These are phyloP conservation scores for Taphrina populina DNA, from an alignment of 1,139 yeast genomes.

Conservation along the genomic window DNA sequence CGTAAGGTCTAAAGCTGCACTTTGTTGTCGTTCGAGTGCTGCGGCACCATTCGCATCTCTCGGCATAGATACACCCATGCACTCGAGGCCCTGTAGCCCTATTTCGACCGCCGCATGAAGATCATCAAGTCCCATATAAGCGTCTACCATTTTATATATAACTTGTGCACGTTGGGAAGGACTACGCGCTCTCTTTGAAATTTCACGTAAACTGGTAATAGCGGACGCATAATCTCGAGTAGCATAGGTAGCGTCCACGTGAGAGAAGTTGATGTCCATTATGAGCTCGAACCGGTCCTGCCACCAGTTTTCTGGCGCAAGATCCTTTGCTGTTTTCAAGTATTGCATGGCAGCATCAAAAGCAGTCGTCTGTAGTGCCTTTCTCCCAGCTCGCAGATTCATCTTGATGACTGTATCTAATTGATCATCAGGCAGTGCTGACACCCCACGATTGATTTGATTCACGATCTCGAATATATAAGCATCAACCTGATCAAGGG, in stretches of 20 bases:
- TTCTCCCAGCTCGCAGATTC: constrained; percentile 26
- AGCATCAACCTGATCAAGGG: background rate
- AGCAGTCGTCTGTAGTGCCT: constrained; percentile 28
- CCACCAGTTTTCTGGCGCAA: constrained; percentile 25
- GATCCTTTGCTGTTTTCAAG: constrained; percentile 7
- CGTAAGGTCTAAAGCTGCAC: constrained; percentile 13
- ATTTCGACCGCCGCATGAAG: constrained; percentile 20
- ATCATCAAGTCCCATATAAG: constrained; percentile 25
- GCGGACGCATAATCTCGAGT: constrained; percentile 17
- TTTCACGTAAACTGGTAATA: background rate
- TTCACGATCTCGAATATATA: constrained; percentile 25
- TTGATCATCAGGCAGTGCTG: constrained; percentile 1
- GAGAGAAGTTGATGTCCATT: constrained; percentile 14
- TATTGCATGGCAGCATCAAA: constrained; percentile 24
- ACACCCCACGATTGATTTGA: constrained; percentile 30
- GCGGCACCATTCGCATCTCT: constrained; percentile 4
- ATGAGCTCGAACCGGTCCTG: constrained; percentile 1
- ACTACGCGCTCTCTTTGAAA: constrained; percentile 5
- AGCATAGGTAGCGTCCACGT: constrained; percentile 29
- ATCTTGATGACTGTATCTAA: constrained; percentile 13
- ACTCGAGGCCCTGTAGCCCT: constrained; percentile 17
- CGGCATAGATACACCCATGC: constrained; percentile 13
- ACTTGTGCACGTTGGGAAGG: constrained; percentile 6
- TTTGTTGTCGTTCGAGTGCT: background rate
- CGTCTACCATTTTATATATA: constrained; percentile 16